Percentiles rank a stretch among this genome's conserved stretches.
Conservation (phyloP, 1,284 basidiomycete genomes). For the Fomitopsis palustris region DNA sequence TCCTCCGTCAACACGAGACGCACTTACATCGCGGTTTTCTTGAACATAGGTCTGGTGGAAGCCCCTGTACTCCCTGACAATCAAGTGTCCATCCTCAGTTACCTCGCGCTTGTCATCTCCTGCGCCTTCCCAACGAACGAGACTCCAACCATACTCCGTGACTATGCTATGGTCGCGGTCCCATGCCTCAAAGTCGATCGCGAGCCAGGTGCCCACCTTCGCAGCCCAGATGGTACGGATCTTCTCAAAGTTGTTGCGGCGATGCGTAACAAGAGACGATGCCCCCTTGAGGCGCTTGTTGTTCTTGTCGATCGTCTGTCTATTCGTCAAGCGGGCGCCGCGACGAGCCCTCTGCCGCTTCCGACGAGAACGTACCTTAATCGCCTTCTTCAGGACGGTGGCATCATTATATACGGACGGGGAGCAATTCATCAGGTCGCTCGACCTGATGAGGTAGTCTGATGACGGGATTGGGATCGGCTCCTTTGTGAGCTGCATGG, state of each 20-base stretch:
- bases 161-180: slow-evolving; percentile 66
- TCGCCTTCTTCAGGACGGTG: slow-evolving; percentile 48
- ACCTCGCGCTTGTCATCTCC: slow-evolving; percentile 18
- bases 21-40: slow-evolving; percentile 55
- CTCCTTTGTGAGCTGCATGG: slow-evolving; percentile 62
- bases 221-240: slow-evolving; percentile 59
- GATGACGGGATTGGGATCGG: slow-evolving; percentile 70
- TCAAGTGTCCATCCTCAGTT: slow-evolving; percentile 53
- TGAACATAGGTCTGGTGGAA: slow-evolving; percentile 61
- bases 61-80: slow-evolving; percentile 57
- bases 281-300: slow-evolving; percentile 73
- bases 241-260: slow-evolving; percentile 62
- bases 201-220: slow-evolving; percentile 64
- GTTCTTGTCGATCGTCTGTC: slow-evolving; percentile 68
- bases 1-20: neutral
- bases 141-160: slow-evolving; percentile 76
- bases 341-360: neutral
- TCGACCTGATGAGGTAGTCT: slow-evolving; percentile 59
- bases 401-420: slow-evolving; percentile 55
- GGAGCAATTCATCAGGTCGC: slow-evolving; percentile 51
- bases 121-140: slow-evolving; percentile 51
- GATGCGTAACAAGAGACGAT: slow-evolving; percentile 41
- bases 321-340: neutral
- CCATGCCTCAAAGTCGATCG: slow-evolving; percentile 80
- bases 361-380: slow-evolving; percentile 43